Evolutionary conservation across 768 basidiomycete genomes (phyloP).

Genomic region (Pleurotus giganteus): DNA sequence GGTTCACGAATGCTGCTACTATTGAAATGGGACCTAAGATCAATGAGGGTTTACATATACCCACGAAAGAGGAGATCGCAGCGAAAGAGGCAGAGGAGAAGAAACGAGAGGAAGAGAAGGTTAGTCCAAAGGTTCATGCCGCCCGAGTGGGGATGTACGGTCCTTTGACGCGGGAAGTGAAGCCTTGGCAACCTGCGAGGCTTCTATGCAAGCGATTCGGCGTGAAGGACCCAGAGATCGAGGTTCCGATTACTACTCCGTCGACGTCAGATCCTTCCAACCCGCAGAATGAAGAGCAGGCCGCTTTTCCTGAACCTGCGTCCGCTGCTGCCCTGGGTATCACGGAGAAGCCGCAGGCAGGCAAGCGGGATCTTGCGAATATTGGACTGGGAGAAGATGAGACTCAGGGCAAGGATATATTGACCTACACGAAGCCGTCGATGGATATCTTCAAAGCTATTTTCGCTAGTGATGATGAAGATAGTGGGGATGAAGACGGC

Average conservation of each 20-base stretch:
- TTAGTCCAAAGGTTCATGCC: constrained; percentile 78
- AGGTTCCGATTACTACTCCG: constrained; percentile 32
- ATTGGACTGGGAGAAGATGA: constrained; percentile 93
- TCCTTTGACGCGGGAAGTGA: constrained; percentile 72
- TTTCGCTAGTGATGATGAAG: constrained; percentile 93
- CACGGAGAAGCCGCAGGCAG: constrained; percentile 2
- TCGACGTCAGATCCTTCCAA: neutral
- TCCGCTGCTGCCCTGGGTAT: constrained; percentile 15
- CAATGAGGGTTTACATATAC: constrained; percentile 68
- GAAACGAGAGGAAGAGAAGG: constrained; percentile 50
- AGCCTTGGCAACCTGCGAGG: constrained; percentile 76
- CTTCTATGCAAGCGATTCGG: constrained; percentile 93
- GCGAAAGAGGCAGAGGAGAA: constrained; percentile 40
- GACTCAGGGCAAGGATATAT: constrained; percentile 79
- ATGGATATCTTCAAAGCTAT: constrained; percentile 98
- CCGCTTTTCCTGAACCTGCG: constrained; percentile 7
- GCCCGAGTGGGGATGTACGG: constrained; percentile 91
- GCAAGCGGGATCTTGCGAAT: constrained; percentile 62
- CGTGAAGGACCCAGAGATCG: constrained; percentile 82
- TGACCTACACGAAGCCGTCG: constrained; percentile 84
- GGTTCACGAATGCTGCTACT: constrained; percentile 83
- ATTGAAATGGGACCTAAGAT: constrained; percentile 64
- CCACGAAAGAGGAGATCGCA: constrained; percentile 42
- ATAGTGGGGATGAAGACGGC: constrained; percentile 68
- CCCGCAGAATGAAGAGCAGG: neutral